Evolutionary conservation across 805 yeast species (phyloP), one percentile per base, ranked within the genome.

Genomic region (Cyberlindnera petersonii): DNA sequence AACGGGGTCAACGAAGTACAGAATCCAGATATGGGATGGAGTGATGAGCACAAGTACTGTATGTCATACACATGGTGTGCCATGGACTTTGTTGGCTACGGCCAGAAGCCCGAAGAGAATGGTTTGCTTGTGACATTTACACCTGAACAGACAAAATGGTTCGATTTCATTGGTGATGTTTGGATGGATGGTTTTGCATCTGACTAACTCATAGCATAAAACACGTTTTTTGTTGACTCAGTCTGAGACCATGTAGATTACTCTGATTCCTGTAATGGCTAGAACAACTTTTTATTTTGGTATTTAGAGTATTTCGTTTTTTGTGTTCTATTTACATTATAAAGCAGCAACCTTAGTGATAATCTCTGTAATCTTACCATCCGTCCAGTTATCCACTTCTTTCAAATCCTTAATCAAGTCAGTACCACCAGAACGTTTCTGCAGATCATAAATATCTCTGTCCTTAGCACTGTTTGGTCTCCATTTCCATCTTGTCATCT

Each of bases 61-160:
- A 44, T 52, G 24, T 52, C 60, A 14, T 69, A 70, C 49, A 56
- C 66, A 11, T 71, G 74, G 74, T 71, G 76, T 57, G 75, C 71
- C 1, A 68, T 68, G 44, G 61, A 64, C 16, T 51, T 50, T 26
- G 52, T 68, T 27, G 73, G 74, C 13, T 62, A 66, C n/a, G 43
- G 55, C 52, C 16, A 18, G 8, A 9, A 15, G n/a, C 34, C 26
- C 8, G 40, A 37, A 4, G 40, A 43, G 28, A 29, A 28, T 6
- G 59, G 56, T 4, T 6, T 37, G 2, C 22, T 38, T 3, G 41
- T 55, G 4, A 37, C 42, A 14, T 52, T 45, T 31, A 35, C 29
- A n/a, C 28, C 33, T 11, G 16, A 23, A 4, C 48, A 47, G 24
- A 36, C 36, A 7, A 37, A 29, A 9, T 48, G 50, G 48, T 52